Conservation (phyloP, 768 basidiomycete species). For the Hypsizygus marmoreus region DNA sequence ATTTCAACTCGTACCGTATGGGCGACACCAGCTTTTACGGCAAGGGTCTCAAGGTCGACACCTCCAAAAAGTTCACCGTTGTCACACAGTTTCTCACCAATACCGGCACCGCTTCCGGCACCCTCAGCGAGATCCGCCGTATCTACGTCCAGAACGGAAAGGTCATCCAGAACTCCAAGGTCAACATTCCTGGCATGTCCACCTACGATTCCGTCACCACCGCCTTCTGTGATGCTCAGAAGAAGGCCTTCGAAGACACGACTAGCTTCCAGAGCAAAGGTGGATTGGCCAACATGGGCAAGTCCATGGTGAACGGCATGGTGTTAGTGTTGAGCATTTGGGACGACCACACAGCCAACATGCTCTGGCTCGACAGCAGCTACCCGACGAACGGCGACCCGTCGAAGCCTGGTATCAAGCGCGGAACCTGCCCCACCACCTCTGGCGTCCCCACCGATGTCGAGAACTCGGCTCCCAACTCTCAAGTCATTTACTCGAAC, state of each 20-base stretch:
- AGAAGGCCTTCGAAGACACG: constrained; percentile 45
- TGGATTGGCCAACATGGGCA: constrained; percentile 37
- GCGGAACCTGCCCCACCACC: constrained; percentile 39
- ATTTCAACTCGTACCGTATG: constrained; percentile 64
- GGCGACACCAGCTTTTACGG: constrained; percentile 49
- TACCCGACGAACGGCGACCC: constrained; percentile 27
- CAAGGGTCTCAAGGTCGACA: constrained; percentile 48
- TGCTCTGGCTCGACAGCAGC: constrained; percentile 29
- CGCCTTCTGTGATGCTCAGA: constrained; percentile 45
- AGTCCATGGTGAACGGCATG: constrained; percentile 41
- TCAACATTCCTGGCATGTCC: constrained; percentile 44
- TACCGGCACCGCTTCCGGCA: constrained; percentile 46
- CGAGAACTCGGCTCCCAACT: constrained; percentile 28
- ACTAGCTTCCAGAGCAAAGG: constrained; percentile 43
- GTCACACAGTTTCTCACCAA: constrained; percentile 59
- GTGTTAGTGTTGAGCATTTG: constrained; percentile 43
- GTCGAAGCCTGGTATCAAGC: constrained; percentile 31
- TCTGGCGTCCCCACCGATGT: constrained; percentile 38
- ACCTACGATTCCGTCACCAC: constrained; percentile 49
- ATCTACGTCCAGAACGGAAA: constrained; percentile 54
- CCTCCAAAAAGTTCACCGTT: constrained; percentile 50
- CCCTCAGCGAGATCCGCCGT: constrained; percentile 53
- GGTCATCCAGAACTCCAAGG: constrained; percentile 51
- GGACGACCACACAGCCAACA: constrained; percentile 40
- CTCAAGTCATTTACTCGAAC: constrained; percentile 42